Base-by-base conservation (phyloP, 805 yeast species). In the Saccharomycopsis oosterbeekiorum region DNA sequence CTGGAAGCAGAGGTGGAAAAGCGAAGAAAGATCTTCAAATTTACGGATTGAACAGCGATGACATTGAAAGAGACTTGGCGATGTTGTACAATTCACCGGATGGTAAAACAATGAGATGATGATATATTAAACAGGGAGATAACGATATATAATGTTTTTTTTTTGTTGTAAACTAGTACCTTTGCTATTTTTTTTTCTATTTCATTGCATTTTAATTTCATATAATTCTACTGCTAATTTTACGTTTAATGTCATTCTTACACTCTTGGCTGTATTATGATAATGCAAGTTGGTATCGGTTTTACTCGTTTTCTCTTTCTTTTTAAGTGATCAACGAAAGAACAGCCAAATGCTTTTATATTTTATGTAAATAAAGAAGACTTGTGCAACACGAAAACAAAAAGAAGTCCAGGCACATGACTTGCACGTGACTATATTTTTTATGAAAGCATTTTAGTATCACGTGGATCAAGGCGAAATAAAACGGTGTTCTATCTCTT, bases 1-100 rank as follows among this genome's bases (percentile, higher is more conserved):
- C 50, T 42, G 53, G 51, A 5, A 24, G 29, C 10, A 37, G 47
- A 34, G 50, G 47, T 12, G 51, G 55, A 2, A 53, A 56, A 36
- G 41, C 17, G 5, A 60, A 56, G 34, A 62, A 62, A 50, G 43
- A 58, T 26, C 58, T 53, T 8, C 55, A 57, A 8, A 50, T 60
- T 29, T 58, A 63, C 39, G 65, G 65, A 5, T 53, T 63, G 50
- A 43, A 36, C 19, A 50, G 36, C 37, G 60, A 59, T n/a, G 65
- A 63, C 36, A 12, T 59, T 2, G 64, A 63, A 6, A 58, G 55
- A 29, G 65, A 63, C 41, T 58, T 63, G 26, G 53, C 41, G 3
- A 5, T 54, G 3, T 15, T 60, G 14, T 24, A 51, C 4, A 47
- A 41, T n/a, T 3, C 34, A 6, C 34, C 34, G 6, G 29, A 15